Percentiles rank a stretch among this genome's conserved stretches.
Conservation (phyloP, 192 early-diverging fungal species). For the Physocladia obscura region DNA sequence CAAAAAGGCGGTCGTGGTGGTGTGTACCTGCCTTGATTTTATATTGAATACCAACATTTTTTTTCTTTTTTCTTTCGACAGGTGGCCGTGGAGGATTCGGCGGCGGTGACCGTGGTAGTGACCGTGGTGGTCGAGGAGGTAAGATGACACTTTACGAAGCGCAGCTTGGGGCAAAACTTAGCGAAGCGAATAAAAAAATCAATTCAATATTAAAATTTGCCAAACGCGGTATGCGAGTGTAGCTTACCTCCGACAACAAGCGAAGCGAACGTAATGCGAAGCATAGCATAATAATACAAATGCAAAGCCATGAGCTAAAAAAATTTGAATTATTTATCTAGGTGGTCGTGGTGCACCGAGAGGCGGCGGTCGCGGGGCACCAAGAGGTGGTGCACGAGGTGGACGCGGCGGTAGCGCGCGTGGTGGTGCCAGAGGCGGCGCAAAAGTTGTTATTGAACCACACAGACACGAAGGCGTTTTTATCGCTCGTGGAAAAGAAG, state of each 20-base stretch:
- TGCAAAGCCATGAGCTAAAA: background rate
- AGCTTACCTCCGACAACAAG: background rate
- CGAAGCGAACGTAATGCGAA: background rate
- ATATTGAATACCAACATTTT: background rate
- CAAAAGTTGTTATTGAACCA: conserved; percentile 95
- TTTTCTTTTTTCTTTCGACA: background rate
- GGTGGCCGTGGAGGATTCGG: conserved; percentile 36
- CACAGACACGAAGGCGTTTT: conserved; percentile 96
- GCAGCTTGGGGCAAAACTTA: background rate
- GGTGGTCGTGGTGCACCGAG: conserved; percentile 52
- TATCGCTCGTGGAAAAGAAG: conserved; percentile 98
- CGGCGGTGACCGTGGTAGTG: conserved; percentile 39
- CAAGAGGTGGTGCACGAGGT: conserved; percentile 61
- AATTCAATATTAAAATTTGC: background rate
- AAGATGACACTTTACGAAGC: background rate
- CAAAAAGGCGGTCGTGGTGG: conserved; percentile 33
- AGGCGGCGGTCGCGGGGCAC: conserved; percentile 55
- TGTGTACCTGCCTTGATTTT: background rate
- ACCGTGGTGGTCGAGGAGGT: conserved; percentile 42
- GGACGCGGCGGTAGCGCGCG: conserved; percentile 58
- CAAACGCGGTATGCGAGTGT: background rate
- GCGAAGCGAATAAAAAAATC: background rate
- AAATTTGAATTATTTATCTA: conserved; percentile 2
- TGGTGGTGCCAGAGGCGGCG: conserved; percentile 82
- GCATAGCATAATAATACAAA: background rate